A percentile compares a stretch with the other conserved stretches of the same genome.
phyloP scores from a whole-genome alignment of 164 flowering plant species.

The Sextonia rubra region DNA sequence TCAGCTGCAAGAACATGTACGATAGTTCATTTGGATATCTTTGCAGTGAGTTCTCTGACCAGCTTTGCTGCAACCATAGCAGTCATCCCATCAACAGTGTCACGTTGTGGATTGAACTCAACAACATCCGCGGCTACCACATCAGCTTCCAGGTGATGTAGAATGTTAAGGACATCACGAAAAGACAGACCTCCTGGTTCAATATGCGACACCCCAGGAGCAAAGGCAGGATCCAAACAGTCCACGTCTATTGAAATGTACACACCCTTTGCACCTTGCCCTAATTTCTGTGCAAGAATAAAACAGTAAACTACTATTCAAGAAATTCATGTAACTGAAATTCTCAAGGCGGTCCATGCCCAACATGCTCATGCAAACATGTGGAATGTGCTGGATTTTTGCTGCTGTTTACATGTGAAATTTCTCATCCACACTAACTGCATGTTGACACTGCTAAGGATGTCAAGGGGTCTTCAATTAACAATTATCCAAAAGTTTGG shows the following conservation, averaged over 20 bases:
- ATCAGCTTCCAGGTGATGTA: conserved; percentile 85
- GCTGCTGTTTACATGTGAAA: too few species aligned
- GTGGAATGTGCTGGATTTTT: too few species aligned
- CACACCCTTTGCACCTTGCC: conserved; percentile 94
- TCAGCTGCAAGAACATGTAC: neutral
- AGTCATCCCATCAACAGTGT: conserved; percentile 97
- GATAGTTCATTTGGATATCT: conserved; percentile 59
- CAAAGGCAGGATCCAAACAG: conserved; percentile 95
- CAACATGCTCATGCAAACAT: neutral
- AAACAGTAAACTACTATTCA: neutral
- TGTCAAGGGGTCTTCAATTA: too few species aligned
- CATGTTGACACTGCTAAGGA: too few species aligned
- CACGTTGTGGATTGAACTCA: conserved; percentile 98
- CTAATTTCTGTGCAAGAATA: conserved; percentile 61
- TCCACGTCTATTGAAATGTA: conserved; percentile 90
- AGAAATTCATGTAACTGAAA: neutral
- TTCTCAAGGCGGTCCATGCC: neutral
- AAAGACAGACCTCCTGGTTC: conserved; percentile 99
- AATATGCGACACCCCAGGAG: conserved; percentile 97
- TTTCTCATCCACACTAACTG: too few species aligned
- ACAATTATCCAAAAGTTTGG: too few species aligned
- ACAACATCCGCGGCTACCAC: conserved; percentile 97
- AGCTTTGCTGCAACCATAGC: conserved; percentile 99
- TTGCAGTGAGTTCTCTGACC: conserved; percentile 86
- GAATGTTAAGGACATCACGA: conserved; percentile 90